Evolutionary conservation across 768 basidiomycete genomes (phyloP), one percentile per base, ranked within the genome.

Genomic region (Agaricus sinodeliciosus): DNA sequence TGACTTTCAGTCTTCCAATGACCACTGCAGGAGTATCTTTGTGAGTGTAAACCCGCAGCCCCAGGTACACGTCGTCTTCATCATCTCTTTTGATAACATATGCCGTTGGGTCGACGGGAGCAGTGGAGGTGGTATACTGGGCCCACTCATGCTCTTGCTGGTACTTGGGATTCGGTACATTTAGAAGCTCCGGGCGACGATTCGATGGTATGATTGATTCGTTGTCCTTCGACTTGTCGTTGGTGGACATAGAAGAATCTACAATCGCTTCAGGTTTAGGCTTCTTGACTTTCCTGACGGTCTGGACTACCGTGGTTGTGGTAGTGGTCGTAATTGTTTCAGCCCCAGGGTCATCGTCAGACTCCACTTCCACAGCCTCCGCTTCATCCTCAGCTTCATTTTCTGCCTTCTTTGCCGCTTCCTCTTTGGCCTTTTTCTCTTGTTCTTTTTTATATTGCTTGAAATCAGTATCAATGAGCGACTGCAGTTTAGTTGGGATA

Each of bases 11-110:
- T 58, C 58, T 64, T 3, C 69, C 69, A 25, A 63, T 60, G 9
- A 73, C 63, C 8, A 59, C 57, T 9, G 63, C 68, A 61, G 68
- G 59, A 62, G 72, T 58, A 66, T 75, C 75, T 67, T 77, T 63
- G 65, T 76, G 57, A 59, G 72, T 71, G 54, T 74, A 74, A 59
- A 72, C 74, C 63, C 68, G 70, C 61, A 65, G 65, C 34, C 62
- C 74, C 54, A 65, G 62, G 63, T 65, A 70, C 1, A 78, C 67
- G 6, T 71, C 68, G 55, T 76, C 70, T 8, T 74, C 63, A 26
- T 68, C 63, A 7, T 65, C 64, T 15, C 62, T 66, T 37, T 52
- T 58, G 42, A 67, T 60, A 1, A 40, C 22, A 25, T 63, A 58
- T 53, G 64, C 65, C 3, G 60, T 59, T 28, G 58, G 61, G 50